Percentiles rank a stretch among this genome's conserved stretches.
These are phyloP conservation scores for Botrytis byssoidea DNA, from an alignment of 2,329 filamentous ascomycete species.

Conservation along the genomic window DNA sequence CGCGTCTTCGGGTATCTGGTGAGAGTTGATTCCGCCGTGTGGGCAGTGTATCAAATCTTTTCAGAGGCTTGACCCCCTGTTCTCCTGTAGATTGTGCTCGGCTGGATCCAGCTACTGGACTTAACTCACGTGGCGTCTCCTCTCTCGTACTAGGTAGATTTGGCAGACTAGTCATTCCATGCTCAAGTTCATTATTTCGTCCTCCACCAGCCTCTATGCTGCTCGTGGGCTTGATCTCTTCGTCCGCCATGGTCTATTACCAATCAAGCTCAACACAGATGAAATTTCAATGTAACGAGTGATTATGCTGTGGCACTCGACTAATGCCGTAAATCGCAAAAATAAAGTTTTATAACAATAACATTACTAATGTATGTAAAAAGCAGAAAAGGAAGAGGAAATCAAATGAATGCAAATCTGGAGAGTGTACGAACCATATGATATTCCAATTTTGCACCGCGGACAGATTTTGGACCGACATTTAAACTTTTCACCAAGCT, in stretches of 20 bases:
- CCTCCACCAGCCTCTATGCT: slow-evolving; percentile 7
- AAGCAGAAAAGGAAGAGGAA: background rate
- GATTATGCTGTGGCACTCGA: background rate
- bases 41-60: slow-evolving; percentile 19
- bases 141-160: background rate
- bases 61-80: background rate
- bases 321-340: background rate
- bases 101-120: background rate
- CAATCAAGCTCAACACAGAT: background rate
- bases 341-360: background rate
- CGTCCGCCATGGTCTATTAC: slow-evolving; percentile 3
- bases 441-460: background rate
- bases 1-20: slow-evolving; percentile 14
- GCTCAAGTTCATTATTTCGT: slow-evolving; percentile 15
- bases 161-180: background rate
- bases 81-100: background rate
- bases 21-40: slow-evolving; percentile 6
- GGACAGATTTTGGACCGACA: background rate
- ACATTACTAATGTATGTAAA: background rate
- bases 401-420: background rate
- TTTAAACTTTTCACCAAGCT: slow-evolving; percentile 15
- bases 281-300: background rate
- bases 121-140: slow-evolving; percentile 5
- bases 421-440: slow-evolving; percentile 10
- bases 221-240: slow-evolving; percentile 6